Evolutionary conservation across 2,329 filamentous ascomycete genomes (phyloP), one percentile per base, ranked within the genome.

Genomic region (Penicillium expansum): DNA sequence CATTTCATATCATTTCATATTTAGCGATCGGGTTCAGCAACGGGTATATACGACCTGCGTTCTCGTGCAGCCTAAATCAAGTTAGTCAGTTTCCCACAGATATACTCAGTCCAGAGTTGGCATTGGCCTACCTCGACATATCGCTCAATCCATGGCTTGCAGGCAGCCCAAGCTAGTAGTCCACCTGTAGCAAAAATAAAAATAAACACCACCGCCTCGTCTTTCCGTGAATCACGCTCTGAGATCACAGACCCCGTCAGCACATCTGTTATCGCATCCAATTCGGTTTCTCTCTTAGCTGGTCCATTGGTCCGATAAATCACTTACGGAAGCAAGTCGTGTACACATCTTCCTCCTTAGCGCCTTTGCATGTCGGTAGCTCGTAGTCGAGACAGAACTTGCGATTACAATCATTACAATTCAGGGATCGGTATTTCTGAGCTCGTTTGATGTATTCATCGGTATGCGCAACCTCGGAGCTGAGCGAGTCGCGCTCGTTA

Each of bases 221-320:
- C 86, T 67, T 88, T 88, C 18, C 81, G 77, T n/a, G 84, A 87
- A 69, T 89, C 86, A 54, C 86, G 76, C 67, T 88, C 82, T 84
- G 61, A 2, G 48, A 52, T n/a, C 30, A 10, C 20, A 38, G 30
- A 22, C 5, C 8, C 14, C 9, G 32, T 54, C 22, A 54, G 35
- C 27, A 48, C 22, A 18, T 44, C 4, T 22, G 9, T 16, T 11
- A 24, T 33, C 22, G 5, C 20, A 27, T 43, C 22, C 22, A 18
- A 38, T 38, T n/a, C 30, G 9, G 1, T 30, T 50, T 9, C 13
- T 8, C 27, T 9, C 14, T 22, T 22, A 13, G 16, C 22, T 35
- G 2, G 7, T 30, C 5, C 29, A 16, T 2, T 1, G 18, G 14
- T 27, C 38, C 8, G 27, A 4, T 37, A 13, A 20, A 30, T 33